Base-by-base conservation (phyloP, 495 filamentous ascomycete genomes). In the Talaromyces borbonicus region DNA sequence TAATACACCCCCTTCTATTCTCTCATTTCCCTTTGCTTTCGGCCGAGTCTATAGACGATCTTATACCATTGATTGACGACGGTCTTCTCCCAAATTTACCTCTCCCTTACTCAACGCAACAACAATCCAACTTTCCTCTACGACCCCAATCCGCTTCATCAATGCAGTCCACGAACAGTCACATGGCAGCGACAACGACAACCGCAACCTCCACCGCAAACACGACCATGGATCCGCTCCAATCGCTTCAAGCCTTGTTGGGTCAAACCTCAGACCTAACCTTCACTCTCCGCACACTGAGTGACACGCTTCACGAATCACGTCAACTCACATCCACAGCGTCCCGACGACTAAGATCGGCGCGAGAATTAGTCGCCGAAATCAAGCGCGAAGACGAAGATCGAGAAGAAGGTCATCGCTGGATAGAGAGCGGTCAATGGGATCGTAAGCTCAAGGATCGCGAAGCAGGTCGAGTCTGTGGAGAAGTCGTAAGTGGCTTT, bases 221-320 rank as follows among this genome's bases (percentile, higher is more conserved):
- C 4, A 23, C 27, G 20, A 22, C 60, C 41, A 47, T 60, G n/a
- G 59, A 69, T 43, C 66, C 69, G 0, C 69, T 87, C 60, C 55
- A 64, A 19, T 67, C 71, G 23, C 59, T 81, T n/a, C 71, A 79
- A 46, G 61, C 69, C 26, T 67, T 72, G 4, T 65, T 73, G 48
- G 62, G 72, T 1, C 71, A 70, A 56, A 95, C 88, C 0, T 63
- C 80, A 19, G 87, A 92, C 32, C 74, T 96, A 12, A 78, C 86
- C 24, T 73, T 81, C 44, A 83, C 86, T 2, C 80, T 98, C 35
- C 84, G 84, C 48, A 79, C 84, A 52, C 73, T 98, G 5, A 83
- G 84, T n/a, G 92, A 98, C 59, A 88, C 85, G 0, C 72, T 97
- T 16, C 90, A 97, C 62, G 94, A 96, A 80, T 83, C 79, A n/a